Evolutionary conservation across 176 grass and related monocot genomes (phyloP).

Genomic region (Urochloa ruziziensis): DNA sequence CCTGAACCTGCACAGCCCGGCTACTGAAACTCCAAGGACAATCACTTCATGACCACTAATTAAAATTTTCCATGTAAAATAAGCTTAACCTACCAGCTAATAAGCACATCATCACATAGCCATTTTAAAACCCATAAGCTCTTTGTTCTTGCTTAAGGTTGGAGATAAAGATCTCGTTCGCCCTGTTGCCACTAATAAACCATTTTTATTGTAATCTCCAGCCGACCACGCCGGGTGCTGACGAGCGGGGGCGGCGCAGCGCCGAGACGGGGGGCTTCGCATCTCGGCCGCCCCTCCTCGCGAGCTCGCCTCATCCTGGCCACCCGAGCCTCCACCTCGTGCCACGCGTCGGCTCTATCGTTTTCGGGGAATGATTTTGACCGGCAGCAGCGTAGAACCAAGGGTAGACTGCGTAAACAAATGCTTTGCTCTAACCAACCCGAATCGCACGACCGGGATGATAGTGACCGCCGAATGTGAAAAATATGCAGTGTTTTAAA

Average conservation of each 20-base stretch:
- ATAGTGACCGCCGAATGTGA: background rate
- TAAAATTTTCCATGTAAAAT: background rate
- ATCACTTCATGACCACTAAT: background rate
- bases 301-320: background rate
- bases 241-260: background rate
- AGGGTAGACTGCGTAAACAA: background rate
- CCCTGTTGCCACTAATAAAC: slow-evolving; percentile 18
- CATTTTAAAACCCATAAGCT: background rate
- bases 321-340: background rate
- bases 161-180: slow-evolving; percentile 9
- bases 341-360: slow-evolving; percentile 18
- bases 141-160: background rate
- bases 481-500: background rate
- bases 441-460: background rate
- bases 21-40: background rate
- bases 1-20: background rate
- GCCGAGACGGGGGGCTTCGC: background rate
- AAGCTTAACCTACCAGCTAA: background rate
- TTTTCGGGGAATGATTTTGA: background rate
- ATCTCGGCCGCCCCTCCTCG: background rate
- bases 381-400: background rate
- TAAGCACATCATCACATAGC: background rate
- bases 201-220: slow-evolving; percentile 24
- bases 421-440: background rate
- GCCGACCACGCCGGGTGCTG: slow-evolving; percentile 43